Evolutionary conservation across 1,139 yeast genomes (phyloP).

Genomic region (Diutina mesorugosa): DNA sequence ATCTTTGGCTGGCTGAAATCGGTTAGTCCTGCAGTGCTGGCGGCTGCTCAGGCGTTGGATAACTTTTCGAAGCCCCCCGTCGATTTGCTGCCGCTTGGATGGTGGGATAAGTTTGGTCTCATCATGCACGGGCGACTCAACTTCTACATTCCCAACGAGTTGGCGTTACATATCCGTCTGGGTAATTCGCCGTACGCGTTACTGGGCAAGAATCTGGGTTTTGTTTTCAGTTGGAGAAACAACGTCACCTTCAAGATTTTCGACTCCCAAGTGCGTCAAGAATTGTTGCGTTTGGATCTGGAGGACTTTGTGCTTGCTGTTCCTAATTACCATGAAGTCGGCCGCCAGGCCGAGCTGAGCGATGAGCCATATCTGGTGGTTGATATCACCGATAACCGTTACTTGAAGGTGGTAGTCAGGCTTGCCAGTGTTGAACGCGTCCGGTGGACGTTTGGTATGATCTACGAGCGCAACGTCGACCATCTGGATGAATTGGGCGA

Average conservation of each 20-base stretch:
- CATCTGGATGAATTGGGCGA: slow-evolving; percentile 13
- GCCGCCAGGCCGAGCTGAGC: slow-evolving; percentile 5
- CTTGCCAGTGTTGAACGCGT: slow-evolving; percentile 28
- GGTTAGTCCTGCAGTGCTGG: slow-evolving; percentile 26
- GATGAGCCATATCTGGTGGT: slow-evolving; percentile 21
- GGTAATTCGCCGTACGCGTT: slow-evolving; percentile 66
- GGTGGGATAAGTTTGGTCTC: slow-evolving; percentile 40
- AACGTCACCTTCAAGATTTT: slow-evolving; percentile 51
- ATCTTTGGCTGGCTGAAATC: slow-evolving; percentile 32
- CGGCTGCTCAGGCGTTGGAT: slow-evolving; percentile 28
- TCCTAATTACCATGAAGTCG: slow-evolving; percentile 30
- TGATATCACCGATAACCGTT: slow-evolving; percentile 20
- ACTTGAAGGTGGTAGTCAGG: slow-evolving; percentile 24
- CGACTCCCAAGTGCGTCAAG: slow-evolving; percentile 45
- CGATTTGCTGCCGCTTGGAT: slow-evolving; percentile 82
- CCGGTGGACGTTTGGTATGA: slow-evolving; percentile 28
- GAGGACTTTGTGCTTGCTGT: slow-evolving; percentile 59
- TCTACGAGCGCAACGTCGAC: slow-evolving; percentile 25
- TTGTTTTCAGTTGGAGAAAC: slow-evolving; percentile 65
- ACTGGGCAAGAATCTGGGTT: slow-evolving; percentile 63
- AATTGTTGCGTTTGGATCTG: slow-evolving; percentile 51
- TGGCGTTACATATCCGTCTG: slow-evolving; percentile 47
- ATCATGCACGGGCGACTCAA: slow-evolving; percentile 34
- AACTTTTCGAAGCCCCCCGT: slow-evolving; percentile 59
- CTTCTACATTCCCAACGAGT: slow-evolving; percentile 40